Conservation (phyloP, 2,329 filamentous ascomycete genomes). For the Didymella sp. region DNA sequence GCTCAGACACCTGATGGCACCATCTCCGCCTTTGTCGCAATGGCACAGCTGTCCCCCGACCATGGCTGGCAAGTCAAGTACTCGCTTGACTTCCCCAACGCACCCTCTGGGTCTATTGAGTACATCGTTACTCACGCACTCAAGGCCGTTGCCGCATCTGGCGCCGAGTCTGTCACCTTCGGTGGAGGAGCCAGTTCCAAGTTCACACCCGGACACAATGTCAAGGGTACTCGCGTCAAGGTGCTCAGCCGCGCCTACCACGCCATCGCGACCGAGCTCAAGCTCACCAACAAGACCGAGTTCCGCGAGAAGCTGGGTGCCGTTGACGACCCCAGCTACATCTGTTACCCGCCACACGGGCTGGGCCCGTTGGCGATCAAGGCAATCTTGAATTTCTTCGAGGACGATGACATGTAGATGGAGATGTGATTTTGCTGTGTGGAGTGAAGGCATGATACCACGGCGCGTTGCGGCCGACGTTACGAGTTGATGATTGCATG, state of each 20-base stretch:
- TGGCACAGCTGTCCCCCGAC: constrained; percentile 79
- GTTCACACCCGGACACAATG: constrained; percentile 79
- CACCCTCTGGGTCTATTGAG: constrained; percentile 88
- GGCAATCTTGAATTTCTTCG: constrained; percentile 90
- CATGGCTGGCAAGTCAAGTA: constrained; percentile 96
- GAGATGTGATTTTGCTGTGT: constrained; percentile 14
- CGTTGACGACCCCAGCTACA: constrained; percentile 82
- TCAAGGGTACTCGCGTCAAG: constrained; percentile 80
- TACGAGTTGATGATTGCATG: constrained; percentile 15
- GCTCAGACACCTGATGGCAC: constrained; percentile 75
- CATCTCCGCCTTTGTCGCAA: constrained; percentile 78
- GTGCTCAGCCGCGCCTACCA: constrained; percentile 84
- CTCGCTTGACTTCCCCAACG: constrained; percentile 88
- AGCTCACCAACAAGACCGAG: constrained; percentile 82
- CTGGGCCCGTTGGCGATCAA: constrained; percentile 81
- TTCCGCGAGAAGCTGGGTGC: constrained; percentile 92
- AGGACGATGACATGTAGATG: constrained; percentile 56
- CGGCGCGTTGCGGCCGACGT: constrained; percentile 21
- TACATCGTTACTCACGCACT: constrained; percentile 77
- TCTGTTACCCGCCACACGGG: constrained; percentile 87
- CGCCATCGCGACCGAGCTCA: constrained; percentile 79
- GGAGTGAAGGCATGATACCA: constrained; percentile 26
- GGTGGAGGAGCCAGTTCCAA: constrained; percentile 79
- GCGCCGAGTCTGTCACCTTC: constrained; percentile 77
- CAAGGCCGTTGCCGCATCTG: constrained; percentile 64